Evolutionary conservation across 192 early-diverging fungal species (phyloP).

Genomic region (Paraglomus occultum): DNA sequence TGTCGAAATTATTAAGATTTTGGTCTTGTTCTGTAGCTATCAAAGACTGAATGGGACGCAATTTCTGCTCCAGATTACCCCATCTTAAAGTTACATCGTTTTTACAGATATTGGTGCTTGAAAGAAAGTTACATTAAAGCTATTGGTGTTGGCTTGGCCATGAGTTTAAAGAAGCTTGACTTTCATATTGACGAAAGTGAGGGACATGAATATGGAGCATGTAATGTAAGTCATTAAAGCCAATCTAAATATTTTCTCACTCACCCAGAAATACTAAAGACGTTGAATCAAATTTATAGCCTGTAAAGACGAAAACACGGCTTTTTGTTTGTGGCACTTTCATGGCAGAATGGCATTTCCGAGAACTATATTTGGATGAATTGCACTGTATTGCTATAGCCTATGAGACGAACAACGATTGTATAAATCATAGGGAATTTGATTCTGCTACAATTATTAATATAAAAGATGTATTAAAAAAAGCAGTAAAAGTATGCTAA

Average conservation of each 20-base stretch:
- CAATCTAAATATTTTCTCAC: neutral
- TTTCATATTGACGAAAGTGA: constrained; percentile 38
- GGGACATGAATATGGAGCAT: neutral
- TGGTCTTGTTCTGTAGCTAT: constrained; percentile 13
- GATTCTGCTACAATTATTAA: too few species aligned
- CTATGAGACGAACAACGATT: neutral
- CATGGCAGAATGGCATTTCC: constrained; percentile 17
- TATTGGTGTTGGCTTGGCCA: constrained; percentile 50
- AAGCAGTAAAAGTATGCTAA: too few species aligned
- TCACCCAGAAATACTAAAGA: neutral
- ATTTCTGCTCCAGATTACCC: constrained; percentile 15
- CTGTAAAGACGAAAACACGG: constrained; percentile 8
- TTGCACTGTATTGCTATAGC: constrained; percentile 13
- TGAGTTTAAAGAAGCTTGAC: constrained; percentile 46
- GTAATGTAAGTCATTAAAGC: constrained; percentile 4
- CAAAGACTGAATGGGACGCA: constrained; percentile 26
- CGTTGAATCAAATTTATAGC: neutral
- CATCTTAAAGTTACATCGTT: constrained; percentile 38
- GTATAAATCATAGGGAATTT: too few species aligned
- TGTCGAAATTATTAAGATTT: neutral
- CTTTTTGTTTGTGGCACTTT: constrained; percentile 12
- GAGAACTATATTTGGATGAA: constrained; percentile 25
- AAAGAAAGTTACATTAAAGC: constrained; percentile 62
- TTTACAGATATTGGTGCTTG: constrained; percentile 54
- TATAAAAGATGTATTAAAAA: too few species aligned